Percentiles rank a stretch among this genome's conserved stretches.
Evolutionary conservation across 495 filamentous ascomycete species (phyloP).

Genomic region (Neurospora sp.): DNA sequence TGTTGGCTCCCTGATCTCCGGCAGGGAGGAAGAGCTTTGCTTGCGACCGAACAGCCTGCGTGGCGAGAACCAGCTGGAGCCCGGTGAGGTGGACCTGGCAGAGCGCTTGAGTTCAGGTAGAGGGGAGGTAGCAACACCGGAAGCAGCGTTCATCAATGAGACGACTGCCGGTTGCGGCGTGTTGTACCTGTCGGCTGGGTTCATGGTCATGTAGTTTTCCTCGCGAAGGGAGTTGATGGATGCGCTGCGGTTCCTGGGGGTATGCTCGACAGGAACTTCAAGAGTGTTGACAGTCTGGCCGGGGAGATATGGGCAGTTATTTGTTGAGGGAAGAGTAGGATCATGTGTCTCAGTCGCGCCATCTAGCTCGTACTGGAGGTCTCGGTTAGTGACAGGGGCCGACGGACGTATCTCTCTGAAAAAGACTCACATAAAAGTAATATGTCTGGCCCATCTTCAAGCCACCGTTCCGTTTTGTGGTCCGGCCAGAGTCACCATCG

Average conservation of each 20-base stretch:
- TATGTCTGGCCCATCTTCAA: slow-evolving; percentile 89
- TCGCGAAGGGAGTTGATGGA: slow-evolving; percentile 39
- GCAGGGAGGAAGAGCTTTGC: slow-evolving; percentile 20
- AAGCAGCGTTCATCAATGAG: slow-evolving; percentile 30
- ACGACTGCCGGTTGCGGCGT: slow-evolving; percentile 50
- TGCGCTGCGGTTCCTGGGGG: slow-evolving; percentile 39
- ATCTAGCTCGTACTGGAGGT: slow-evolving; percentile 63
- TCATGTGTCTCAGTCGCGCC: slow-evolving; percentile 65
- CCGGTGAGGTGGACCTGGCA: slow-evolving; percentile 38
- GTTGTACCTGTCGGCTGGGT: slow-evolving; percentile 66
- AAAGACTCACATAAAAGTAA: slow-evolving; percentile 75
- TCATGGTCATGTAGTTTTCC: slow-evolving; percentile 57
- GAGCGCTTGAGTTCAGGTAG: slow-evolving; percentile 34
- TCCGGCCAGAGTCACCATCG: slow-evolving; percentile 54
- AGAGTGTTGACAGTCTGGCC: slow-evolving; percentile 79
- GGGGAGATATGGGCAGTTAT: slow-evolving; percentile 73
- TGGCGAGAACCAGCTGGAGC: slow-evolving; percentile 33
- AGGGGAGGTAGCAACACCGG: slow-evolving; percentile 48
- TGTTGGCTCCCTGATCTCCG: background rate
- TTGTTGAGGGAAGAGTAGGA: slow-evolving; percentile 57
- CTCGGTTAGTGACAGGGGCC: slow-evolving; percentile 12
- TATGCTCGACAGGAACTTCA: slow-evolving; percentile 62
- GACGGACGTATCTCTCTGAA: background rate
- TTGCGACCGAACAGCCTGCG: slow-evolving; percentile 33
- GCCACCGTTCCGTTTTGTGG: slow-evolving; percentile 57